phyloP scores from a whole-genome alignment of 2,329 filamentous ascomycete species.

The Acrocalymma vagum region DNA sequence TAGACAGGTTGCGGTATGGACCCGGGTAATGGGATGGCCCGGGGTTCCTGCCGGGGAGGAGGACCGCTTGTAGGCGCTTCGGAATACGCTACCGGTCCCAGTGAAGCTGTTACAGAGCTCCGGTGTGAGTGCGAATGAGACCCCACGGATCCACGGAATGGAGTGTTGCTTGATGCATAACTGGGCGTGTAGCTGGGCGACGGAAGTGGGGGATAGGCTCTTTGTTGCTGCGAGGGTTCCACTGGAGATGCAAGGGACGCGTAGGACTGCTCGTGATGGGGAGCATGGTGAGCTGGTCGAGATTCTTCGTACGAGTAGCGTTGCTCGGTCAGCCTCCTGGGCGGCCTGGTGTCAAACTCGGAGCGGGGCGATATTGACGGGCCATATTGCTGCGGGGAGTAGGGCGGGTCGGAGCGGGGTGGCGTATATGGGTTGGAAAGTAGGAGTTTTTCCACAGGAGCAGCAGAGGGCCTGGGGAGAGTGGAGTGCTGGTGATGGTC shows the following conservation, averaged over 20 bases:
- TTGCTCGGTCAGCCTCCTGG: slow-evolving; percentile 38
- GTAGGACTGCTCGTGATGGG: slow-evolving; percentile 43
- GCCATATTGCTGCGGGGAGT: slow-evolving; percentile 50
- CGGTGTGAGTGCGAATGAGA: slow-evolving; percentile 47
- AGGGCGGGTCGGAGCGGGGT: slow-evolving; percentile 48
- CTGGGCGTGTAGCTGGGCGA: slow-evolving; percentile 50
- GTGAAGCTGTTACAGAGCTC: slow-evolving; percentile 40
- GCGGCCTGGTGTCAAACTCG: slow-evolving; percentile 39
- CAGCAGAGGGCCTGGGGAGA: slow-evolving; percentile 34
- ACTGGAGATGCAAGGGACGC: slow-evolving; percentile 47
- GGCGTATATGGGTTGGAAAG: slow-evolving; percentile 49
- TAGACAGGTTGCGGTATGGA: slow-evolving; percentile 49
- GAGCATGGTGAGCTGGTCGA: slow-evolving; percentile 34
- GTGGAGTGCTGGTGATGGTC: slow-evolving; percentile 35
- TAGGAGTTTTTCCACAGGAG: slow-evolving; percentile 46
- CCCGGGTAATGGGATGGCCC: slow-evolving; percentile 42
- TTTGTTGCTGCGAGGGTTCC: slow-evolving; percentile 43
- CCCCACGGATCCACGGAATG: slow-evolving; percentile 47
- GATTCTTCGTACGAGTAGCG: slow-evolving; percentile 44
- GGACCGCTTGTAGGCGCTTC: slow-evolving; percentile 40
- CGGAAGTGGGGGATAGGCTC: slow-evolving; percentile 43
- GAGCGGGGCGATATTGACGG: slow-evolving; percentile 47
- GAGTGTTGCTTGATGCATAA: slow-evolving; percentile 47
- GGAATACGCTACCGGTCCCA: slow-evolving; percentile 41
- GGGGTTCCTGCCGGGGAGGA: slow-evolving; percentile 37